These are phyloP conservation scores for Heritiera littoralis DNA, from an alignment of 345 rosid genomes.

Conservation along the genomic window DNA sequence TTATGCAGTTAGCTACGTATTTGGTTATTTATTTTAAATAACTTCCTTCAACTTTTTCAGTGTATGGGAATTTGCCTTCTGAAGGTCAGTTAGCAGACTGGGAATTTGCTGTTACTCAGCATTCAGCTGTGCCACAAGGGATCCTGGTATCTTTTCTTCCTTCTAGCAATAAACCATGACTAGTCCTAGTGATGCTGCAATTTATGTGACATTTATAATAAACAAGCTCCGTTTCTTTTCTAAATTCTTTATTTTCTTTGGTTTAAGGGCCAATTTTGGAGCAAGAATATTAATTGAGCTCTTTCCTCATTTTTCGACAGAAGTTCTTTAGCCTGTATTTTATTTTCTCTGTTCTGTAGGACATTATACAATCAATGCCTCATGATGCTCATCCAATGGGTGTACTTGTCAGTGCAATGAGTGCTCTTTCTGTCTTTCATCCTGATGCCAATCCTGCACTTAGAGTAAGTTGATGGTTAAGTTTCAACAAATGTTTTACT, in stretches of 20 bases:
- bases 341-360: conserved; percentile 48
- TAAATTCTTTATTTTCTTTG: background rate
- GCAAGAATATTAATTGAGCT: background rate
- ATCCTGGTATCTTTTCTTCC: conserved; percentile 48
- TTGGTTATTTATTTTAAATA: background rate
- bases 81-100: no score
- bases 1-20: background rate
- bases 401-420: conserved; percentile 92
- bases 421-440: conserved; percentile 96
- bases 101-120: conserved; percentile 54
- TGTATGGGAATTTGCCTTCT: conserved; percentile 32
- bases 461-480: conserved; percentile 53
- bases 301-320: background rate
- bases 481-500: conserved; percentile 18
- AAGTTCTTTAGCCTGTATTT: conserved; percentile 9
- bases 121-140: conserved; percentile 96
- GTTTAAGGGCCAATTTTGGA: background rate
- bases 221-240: background rate
- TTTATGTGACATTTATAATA: background rate
- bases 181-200: background rate
- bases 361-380: conserved; percentile 94
- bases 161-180: background rate
- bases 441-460: conserved; percentile 99
- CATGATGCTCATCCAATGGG: conserved; percentile 99
- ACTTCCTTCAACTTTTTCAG: conserved; percentile 39